These are phyloP conservation scores for Phytopythium aichiense DNA, from an alignment of 352 stramenopile species.

Conservation along the genomic window DNA sequence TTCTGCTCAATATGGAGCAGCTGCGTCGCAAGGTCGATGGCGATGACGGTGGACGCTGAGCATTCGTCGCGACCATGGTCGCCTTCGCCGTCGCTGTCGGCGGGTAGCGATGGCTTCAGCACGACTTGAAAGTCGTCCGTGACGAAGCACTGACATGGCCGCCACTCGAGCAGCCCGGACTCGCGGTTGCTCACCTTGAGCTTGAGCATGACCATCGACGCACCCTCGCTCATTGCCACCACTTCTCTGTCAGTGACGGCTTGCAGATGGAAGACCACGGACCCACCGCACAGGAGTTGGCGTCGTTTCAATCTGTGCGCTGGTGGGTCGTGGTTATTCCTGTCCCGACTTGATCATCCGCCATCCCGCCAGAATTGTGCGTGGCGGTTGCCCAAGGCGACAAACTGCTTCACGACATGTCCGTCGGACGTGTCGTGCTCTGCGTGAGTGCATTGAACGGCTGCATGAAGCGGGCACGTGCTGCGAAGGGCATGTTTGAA, in stretches of 20 bases:
- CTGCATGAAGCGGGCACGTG: background rate
- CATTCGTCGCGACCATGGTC: slow-evolving; percentile 10
- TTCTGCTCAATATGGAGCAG: slow-evolving; percentile 43
- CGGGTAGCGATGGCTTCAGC: slow-evolving; percentile 9
- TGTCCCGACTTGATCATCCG: background rate
- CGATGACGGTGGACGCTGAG: slow-evolving; percentile 12
- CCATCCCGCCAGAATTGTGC: background rate
- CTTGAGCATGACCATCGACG: slow-evolving; percentile 34
- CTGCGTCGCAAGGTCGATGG: slow-evolving; percentile 41
- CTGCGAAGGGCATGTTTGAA: background rate
- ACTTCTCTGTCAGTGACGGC: background rate
- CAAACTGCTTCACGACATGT: background rate
- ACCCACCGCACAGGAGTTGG: background rate
- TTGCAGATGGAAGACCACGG: background rate
- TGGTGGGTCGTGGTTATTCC: background rate
- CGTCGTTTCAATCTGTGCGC: background rate
- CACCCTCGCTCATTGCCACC: background rate
- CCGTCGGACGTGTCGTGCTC: background rate
- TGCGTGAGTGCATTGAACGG: background rate
- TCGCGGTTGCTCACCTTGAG: slow-evolving; percentile 53
- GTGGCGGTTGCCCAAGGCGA: background rate
- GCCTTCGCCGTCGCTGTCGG: slow-evolving; percentile 11
- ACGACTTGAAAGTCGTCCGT: slow-evolving; percentile 27
- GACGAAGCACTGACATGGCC: slow-evolving; percentile 41
- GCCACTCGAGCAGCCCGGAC: slow-evolving; percentile 69